Conservation (phyloP, 2,329 filamentous ascomycete species). For the Fusarium globosum region DNA sequence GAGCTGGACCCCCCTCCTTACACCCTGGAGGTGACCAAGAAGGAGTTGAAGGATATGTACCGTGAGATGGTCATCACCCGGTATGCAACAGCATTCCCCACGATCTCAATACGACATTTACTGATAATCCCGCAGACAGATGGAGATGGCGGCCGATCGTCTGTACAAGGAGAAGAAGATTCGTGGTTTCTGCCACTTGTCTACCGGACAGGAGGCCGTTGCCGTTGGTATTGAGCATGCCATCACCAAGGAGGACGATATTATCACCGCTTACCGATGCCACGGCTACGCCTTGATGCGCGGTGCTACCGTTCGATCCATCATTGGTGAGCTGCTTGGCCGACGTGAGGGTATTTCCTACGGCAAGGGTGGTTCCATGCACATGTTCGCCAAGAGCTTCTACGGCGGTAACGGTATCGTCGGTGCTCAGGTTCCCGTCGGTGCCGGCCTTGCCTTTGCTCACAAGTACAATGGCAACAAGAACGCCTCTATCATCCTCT, state of each 20-base stretch:
- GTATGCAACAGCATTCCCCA: conserved; percentile 64
- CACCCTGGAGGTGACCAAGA: conserved; percentile 94
- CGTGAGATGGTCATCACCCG: conserved; percentile 94
- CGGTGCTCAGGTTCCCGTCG: conserved; percentile 96
- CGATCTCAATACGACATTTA: conserved; percentile 5
- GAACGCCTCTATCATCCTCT: conserved; percentile 88
- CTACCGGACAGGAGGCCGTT: conserved; percentile 96
- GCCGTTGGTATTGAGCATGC: conserved; percentile 97
- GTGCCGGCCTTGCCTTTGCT: conserved; percentile 95
- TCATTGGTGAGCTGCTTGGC: conserved; percentile 95
- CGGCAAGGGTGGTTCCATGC: conserved; percentile 99
- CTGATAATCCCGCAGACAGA: conserved; percentile 74
- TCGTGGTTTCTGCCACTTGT: conserved; percentile 98
- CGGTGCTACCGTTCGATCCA: conserved; percentile 87
- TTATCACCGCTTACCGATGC: conserved; percentile 99
- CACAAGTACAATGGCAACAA: conserved; percentile 92
- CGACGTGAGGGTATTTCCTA: conserved; percentile 96
- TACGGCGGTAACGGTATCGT: conserved; percentile 99
- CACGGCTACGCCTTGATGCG: conserved; percentile 99
- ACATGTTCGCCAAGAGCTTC: conserved; percentile 99
- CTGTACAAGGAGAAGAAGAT: conserved; percentile 99
- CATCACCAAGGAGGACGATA: conserved; percentile 88
- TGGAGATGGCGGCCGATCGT: conserved; percentile 99
- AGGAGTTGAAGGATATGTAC: conserved; percentile 99
- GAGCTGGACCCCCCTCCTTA: conserved; percentile 96